A percentile compares a stretch with the other conserved stretches of the same genome.
phyloP scores from a whole-genome alignment of 257 asterid species.

The Prunella vulgaris region DNA sequence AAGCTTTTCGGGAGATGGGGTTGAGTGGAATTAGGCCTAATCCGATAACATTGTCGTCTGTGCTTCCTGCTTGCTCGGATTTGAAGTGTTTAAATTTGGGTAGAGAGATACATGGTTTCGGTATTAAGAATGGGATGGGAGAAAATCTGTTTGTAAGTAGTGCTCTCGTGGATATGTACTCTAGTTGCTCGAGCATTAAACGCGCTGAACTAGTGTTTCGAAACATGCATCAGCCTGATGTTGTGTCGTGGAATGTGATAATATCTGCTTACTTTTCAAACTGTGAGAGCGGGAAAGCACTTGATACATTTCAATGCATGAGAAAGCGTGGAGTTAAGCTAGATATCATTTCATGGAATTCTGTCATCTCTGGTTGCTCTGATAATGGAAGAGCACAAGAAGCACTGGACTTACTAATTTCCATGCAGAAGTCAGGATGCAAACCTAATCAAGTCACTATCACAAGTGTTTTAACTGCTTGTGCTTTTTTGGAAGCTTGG shows the following conservation, averaged over 20 bases:
- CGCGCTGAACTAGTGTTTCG: slow-evolving; percentile 49
- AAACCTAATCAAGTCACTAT: slow-evolving; percentile 61
- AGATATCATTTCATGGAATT: slow-evolving; percentile 53
- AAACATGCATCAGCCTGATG: slow-evolving; percentile 35
- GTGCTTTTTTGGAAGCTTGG: slow-evolving; percentile 45
- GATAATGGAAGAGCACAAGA: slow-evolving; percentile 44
- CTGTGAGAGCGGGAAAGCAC: slow-evolving; percentile 51
- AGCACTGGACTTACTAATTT: slow-evolving; percentile 38
- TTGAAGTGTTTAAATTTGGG: slow-evolving; percentile 51
- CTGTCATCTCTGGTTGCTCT: slow-evolving; percentile 56
- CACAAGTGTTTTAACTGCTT: slow-evolving; percentile 49
- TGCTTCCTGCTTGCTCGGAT: slow-evolving; percentile 67
- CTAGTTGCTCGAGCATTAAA: slow-evolving; percentile 54
- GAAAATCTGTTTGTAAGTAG: slow-evolving; percentile 55
- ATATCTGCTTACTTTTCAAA: slow-evolving; percentile 58
- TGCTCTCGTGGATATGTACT: slow-evolving; percentile 69
- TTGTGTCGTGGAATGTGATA: slow-evolving; percentile 59
- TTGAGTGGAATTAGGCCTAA: slow-evolving; percentile 44
- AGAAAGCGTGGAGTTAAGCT: slow-evolving; percentile 37
- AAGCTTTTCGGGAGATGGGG: slow-evolving; percentile 47
- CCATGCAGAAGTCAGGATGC: slow-evolving; percentile 47
- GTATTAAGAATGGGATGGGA: slow-evolving; percentile 48
- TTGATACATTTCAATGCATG: slow-evolving; percentile 40
- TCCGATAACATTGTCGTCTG: slow-evolving; percentile 50
- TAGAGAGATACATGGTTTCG: slow-evolving; percentile 52